These are phyloP conservation scores for Celoporthe dispersa DNA, from an alignment of 2,329 filamentous ascomycete genomes.

Conservation along the genomic window DNA sequence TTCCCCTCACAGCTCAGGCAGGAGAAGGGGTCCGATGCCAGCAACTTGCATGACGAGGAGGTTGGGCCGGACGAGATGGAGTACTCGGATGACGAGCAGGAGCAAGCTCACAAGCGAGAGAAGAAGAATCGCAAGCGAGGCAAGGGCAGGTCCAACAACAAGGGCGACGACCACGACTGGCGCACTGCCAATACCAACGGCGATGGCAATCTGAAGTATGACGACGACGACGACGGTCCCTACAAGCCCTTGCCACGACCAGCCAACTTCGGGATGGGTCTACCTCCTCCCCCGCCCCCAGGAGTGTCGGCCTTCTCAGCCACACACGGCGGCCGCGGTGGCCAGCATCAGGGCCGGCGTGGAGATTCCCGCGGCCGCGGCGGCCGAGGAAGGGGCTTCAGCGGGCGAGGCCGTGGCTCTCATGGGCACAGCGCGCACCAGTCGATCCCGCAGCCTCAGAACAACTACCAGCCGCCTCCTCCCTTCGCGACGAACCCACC, in stretches of 20 bases:
- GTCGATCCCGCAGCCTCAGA: slow-evolving; percentile 30
- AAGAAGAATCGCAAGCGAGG: slow-evolving; percentile 67
- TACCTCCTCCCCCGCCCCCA: slow-evolving; percentile 50
- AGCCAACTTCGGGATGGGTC: slow-evolving; percentile 59
- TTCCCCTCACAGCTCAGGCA: slow-evolving; percentile 82
- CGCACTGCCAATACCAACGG: slow-evolving; percentile 38
- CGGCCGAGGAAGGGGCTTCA: slow-evolving; percentile 43
- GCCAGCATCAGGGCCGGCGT: slow-evolving; percentile 45
- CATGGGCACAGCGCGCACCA: slow-evolving; percentile 40
- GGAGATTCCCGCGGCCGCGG: slow-evolving; percentile 54
- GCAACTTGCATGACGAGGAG: slow-evolving; percentile 94
- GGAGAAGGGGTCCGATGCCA: slow-evolving; percentile 89
- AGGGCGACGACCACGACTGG: slow-evolving; percentile 45
- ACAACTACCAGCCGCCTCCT: slow-evolving; percentile 34
- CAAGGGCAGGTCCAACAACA: slow-evolving; percentile 52
- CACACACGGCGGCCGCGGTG: slow-evolving; percentile 33
- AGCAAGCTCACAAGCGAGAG: slow-evolving; percentile 77
- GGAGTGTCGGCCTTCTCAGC: slow-evolving; percentile 21
- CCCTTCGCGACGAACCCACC: slow-evolving; percentile 32
- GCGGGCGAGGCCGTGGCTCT: slow-evolving; percentile 45
- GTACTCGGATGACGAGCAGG: slow-evolving; percentile 95
- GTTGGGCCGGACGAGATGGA: slow-evolving; percentile 84
- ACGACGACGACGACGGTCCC: slow-evolving; percentile 69
- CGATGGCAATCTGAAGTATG: slow-evolving; percentile 62
- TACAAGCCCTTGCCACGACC: slow-evolving; percentile 76